Evolutionary conservation across 176 grass and related monocot species (phyloP), one percentile per base, ranked within the genome.

Genomic region (Guadua angustifolia): DNA sequence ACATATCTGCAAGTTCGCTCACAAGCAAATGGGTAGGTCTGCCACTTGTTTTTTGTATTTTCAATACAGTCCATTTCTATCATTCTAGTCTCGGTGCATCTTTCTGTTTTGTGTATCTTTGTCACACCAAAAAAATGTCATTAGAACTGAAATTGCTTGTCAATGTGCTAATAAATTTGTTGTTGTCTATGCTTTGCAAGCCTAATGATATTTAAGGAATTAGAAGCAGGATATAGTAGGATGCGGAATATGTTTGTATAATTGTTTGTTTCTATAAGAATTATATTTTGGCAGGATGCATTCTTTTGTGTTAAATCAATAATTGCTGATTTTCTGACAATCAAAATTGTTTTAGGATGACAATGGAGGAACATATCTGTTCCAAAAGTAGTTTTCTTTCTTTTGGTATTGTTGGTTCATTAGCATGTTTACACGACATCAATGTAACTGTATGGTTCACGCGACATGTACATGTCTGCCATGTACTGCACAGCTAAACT

Each of bases 1-100:
- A 95, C 79, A 95, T 98, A 88, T 98, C 95, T 75, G 90, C 95
- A 57, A 98, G 95, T 88, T 98, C 95, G 65, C 87, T 98, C 9
- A 98, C 95, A 59, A 98, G 95, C 89, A 98, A 98, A 89, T 98
- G 95, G 95, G 95, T 98, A 66, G 77, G 83, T 85, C 82, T 75
- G 63, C 8, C 56, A 68, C 74, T 72, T 74, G 51, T 69, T 74
- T 75, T 78, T 51, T 50, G 16, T 36, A 44, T 82, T 90, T 87
- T 75, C 33, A 86, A 42, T 85, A 72, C 57, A 69, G 73, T 44
- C 19, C 42, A 25, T 79, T 78, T 82, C 40, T 72, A 70, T 43
- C 18, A 44, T 84, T 66, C 52, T 66, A 44, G 42, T 45, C 33
- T 26, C 25, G 4, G 44, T 80, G 33, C 60, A 81, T 44, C n/a